phyloP scores from a whole-genome alignment of 2,329 filamentous ascomycete species.

The Alternaria panax region DNA sequence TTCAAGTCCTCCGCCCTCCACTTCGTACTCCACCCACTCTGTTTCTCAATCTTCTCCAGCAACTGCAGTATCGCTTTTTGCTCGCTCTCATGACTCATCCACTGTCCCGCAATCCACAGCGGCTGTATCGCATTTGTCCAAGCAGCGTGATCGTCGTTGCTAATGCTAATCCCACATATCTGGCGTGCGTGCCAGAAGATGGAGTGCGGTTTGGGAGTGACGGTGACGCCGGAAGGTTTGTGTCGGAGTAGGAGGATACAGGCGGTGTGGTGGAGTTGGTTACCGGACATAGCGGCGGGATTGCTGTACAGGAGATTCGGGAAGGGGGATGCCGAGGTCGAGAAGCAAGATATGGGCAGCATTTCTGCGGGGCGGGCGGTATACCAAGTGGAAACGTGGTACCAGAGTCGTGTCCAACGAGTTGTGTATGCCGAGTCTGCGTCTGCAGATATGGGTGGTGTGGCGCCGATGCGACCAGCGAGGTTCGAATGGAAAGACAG shows the following conservation, averaged over 20 bases:
- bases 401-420: conserved; percentile 44
- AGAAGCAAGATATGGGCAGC: conserved; percentile 15
- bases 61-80: conserved; percentile 58
- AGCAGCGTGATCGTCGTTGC: conserved; percentile 55
- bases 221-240: conserved; percentile 34
- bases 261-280: conserved; percentile 26
- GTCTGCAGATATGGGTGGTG: not conserved
- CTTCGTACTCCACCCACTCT: conserved; percentile 62
- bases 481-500: conserved; percentile 28
- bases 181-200: conserved; percentile 59
- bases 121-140: conserved; percentile 58
- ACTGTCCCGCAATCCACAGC: conserved; percentile 58
- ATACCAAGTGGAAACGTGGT: conserved; percentile 45
- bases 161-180: conserved; percentile 56
- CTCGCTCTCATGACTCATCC: conserved; percentile 55
- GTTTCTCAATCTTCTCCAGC: conserved; percentile 59
- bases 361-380: conserved; percentile 34
- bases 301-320: conserved; percentile 25
- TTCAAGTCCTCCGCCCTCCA: conserved; percentile 63
- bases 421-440: not conserved
- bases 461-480: conserved; percentile 27
- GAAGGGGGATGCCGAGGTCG: conserved; percentile 13
- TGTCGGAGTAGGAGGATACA: conserved; percentile 22
- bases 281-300: conserved; percentile 25
- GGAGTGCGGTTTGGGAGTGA: conserved; percentile 30